Evolutionary conservation across 2,329 filamentous ascomycete genomes (phyloP).

Genomic region (Gliomastix tumulicola): DNA sequence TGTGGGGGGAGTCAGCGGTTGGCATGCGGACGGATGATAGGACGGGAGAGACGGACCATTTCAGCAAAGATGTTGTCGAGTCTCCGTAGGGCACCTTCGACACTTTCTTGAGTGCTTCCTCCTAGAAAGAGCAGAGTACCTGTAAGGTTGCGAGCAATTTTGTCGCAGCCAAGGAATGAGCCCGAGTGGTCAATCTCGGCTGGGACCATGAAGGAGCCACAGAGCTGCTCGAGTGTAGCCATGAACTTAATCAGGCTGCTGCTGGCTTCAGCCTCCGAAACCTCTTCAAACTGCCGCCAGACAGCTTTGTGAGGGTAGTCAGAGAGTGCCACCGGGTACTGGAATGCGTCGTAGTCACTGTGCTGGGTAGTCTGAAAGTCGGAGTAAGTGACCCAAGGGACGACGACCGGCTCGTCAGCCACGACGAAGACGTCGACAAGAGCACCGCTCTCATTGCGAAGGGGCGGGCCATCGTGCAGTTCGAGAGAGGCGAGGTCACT

Average conservation of each 20-base stretch:
- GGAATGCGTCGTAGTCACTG: background rate
- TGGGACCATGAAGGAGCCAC: too few relatives aligned
- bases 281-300: too few relatives aligned
- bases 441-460: background rate
- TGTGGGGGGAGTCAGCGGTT: too few relatives aligned
- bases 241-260: too few relatives aligned
- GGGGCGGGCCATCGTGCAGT: background rate
- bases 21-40: too few relatives aligned
- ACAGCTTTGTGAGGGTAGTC: background rate
- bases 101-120: background rate
- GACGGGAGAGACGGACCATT: too few relatives aligned
- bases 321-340: background rate
- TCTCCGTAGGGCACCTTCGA: background rate
- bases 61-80: slow-evolving; percentile 1
- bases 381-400: slow-evolving; percentile 13
- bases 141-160: too few relatives aligned
- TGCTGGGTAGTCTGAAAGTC: background rate
- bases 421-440: slow-evolving; percentile 12
- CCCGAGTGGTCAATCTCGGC: too few relatives aligned
- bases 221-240: too few relatives aligned
- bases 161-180: too few relatives aligned
- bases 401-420: slow-evolving; percentile 8
- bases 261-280: too few relatives aligned
- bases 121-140: background rate
- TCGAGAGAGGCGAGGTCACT: slow-evolving; percentile 9